Conservation (phyloP, 306 rosid species). For the Vigna radiata region DNA sequence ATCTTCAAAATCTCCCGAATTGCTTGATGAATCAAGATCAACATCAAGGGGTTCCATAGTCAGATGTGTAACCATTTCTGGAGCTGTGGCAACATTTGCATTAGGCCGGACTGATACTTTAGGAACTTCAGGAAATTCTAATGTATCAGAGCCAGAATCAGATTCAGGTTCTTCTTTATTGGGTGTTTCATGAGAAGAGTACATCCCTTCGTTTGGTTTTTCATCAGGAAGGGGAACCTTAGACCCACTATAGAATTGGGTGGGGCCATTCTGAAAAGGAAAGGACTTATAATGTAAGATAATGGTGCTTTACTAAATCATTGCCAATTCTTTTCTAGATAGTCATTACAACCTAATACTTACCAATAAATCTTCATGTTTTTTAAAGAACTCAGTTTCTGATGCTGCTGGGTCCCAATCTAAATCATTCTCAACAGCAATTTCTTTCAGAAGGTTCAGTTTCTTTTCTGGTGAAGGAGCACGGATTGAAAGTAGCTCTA, state of each 20-base stretch:
- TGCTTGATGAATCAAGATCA: slow-evolving; percentile 48
- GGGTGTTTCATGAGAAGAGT: slow-evolving; percentile 49
- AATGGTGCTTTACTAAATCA: background rate
- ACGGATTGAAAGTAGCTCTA: slow-evolving; percentile 86
- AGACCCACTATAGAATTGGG: slow-evolving; percentile 66
- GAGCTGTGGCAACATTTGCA: slow-evolving; percentile 61
- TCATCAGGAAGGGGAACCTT: slow-evolving; percentile 75
- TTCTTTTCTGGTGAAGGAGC: slow-evolving; percentile 94
- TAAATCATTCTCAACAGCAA: slow-evolving; percentile 87
- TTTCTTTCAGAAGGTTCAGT: slow-evolving; percentile 86
- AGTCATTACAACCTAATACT: slow-evolving; percentile 36
- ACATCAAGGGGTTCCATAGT: slow-evolving; percentile 47
- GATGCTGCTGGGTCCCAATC: slow-evolving; percentile 97
- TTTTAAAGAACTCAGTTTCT: slow-evolving; percentile 75
- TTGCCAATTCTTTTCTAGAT: background rate
- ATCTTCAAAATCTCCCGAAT: slow-evolving; percentile 47
- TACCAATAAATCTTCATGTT: slow-evolving; percentile 89
- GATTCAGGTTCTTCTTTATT: slow-evolving; percentile 64
- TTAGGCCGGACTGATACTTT: slow-evolving; percentile 53
- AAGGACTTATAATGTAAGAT: slow-evolving; percentile 27
- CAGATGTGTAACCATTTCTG: slow-evolving; percentile 51
- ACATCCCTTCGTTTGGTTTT: slow-evolving; percentile 60
- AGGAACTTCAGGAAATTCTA: slow-evolving; percentile 91
- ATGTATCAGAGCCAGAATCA: slow-evolving; percentile 68
- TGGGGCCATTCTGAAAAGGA: slow-evolving; percentile 74